Evolutionary conservation across 495 filamentous ascomycete species (phyloP).

Genomic region (Choiromyces venosus): DNA sequence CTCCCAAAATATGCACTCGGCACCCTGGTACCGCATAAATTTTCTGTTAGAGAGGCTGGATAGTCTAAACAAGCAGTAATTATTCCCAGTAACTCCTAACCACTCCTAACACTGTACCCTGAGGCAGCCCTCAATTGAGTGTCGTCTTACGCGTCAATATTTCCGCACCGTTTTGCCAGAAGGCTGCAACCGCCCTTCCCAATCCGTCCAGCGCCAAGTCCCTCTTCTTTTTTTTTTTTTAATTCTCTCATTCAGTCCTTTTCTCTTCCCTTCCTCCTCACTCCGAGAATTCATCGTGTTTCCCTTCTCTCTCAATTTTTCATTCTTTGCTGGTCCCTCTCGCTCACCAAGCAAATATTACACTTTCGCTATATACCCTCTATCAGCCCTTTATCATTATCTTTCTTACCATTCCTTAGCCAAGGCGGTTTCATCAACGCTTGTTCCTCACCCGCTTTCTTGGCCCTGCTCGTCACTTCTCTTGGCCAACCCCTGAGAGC

Average conservation of each 20-base stretch:
- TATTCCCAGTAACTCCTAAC: background rate
- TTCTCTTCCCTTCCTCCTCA: conserved; percentile 8
- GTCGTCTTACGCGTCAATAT: conserved; percentile 33
- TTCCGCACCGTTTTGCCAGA: conserved; percentile 34
- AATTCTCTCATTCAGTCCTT: conserved; percentile 18
- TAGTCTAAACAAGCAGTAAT: background rate
- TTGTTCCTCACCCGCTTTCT: background rate
- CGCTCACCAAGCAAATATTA: background rate
- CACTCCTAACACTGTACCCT: background rate
- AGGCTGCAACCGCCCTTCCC: conserved; percentile 8
- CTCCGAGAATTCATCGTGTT: conserved; percentile 5
- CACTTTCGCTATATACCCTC: background rate
- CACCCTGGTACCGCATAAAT: background rate
- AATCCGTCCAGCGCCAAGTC: conserved; percentile 11
- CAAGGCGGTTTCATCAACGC: background rate
- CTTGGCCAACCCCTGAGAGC: background rate
- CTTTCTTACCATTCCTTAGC: background rate
- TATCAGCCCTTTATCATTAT: background rate
- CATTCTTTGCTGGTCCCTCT: background rate
- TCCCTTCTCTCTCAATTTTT: conserved; percentile 4
- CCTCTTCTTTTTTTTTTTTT: conserved; percentile 12
- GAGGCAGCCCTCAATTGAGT: background rate
- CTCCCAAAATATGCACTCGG: background rate
- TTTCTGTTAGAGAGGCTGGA: background rate
- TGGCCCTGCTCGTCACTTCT: conserved; percentile 1